Conservation (phyloP, 2,329 filamentous ascomycete species). For the Pseudocercospora fijiensis region DNA sequence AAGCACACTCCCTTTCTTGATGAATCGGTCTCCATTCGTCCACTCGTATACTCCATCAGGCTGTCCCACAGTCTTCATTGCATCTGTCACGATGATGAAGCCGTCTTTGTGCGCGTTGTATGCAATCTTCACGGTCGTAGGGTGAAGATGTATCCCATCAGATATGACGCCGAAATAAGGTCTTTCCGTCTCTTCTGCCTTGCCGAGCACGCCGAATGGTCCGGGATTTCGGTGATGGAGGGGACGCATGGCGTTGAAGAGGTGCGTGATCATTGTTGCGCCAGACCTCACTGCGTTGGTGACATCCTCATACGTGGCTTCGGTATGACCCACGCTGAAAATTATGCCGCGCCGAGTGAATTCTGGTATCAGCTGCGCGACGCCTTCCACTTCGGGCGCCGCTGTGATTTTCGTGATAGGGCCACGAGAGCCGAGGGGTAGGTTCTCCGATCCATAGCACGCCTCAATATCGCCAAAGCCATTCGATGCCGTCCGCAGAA, state of each 20-base stretch:
- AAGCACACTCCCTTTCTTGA: constrained; percentile 71
- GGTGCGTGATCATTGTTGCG: constrained; percentile 55
- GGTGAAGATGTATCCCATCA: constrained; percentile 87
- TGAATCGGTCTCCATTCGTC: constrained; percentile 69
- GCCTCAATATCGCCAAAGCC: constrained; percentile 64
- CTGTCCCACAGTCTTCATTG: constrained; percentile 82
- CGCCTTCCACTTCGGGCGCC: constrained; percentile 72
- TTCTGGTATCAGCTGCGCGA: constrained; percentile 63
- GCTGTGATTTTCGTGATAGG: constrained; percentile 78
- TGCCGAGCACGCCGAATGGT: constrained; percentile 80
- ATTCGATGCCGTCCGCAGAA: constrained; percentile 63
- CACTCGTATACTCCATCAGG: constrained; percentile 82
- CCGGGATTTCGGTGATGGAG: constrained; percentile 76
- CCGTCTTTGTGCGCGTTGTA: constrained; percentile 82
- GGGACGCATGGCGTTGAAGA: constrained; percentile 56
- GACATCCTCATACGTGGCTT: constrained; percentile 51
- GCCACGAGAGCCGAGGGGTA: constrained; percentile 46
- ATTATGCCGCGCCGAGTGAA: constrained; percentile 66
- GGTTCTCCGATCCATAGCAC: constrained; percentile 72
- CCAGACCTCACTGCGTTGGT: constrained; percentile 49
- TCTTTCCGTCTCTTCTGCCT: constrained; percentile 48
- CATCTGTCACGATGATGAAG: constrained; percentile 86
- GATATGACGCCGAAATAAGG: constrained; percentile 88
- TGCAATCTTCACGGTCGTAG: constrained; percentile 83
- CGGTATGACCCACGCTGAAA: constrained; percentile 62